These are phyloP conservation scores for Magnolia officinalis DNA, from an alignment of 164 flowering plant genomes.

Conservation along the genomic window DNA sequence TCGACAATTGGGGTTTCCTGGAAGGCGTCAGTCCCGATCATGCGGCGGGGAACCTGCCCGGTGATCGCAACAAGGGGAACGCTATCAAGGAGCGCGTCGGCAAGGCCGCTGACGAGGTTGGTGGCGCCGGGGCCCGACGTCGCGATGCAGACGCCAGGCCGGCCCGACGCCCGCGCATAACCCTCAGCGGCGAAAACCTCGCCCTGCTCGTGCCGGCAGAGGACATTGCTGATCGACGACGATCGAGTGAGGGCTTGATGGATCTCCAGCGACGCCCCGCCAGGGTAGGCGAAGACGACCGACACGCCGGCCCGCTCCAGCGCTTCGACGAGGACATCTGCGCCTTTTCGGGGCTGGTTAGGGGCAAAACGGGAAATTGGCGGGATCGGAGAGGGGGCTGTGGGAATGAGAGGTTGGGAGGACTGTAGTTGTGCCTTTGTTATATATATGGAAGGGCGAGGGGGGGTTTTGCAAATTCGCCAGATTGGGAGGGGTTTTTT, in stretches of 20 bases:
- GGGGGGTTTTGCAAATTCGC: neutral
- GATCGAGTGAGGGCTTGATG: conserved; percentile 74
- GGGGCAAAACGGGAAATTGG: conserved; percentile 35
- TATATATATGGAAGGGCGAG: conserved; percentile 2
- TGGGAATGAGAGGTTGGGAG: conserved; percentile 5
- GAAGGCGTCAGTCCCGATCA: conserved; percentile 74
- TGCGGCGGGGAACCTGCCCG: conserved; percentile 60
- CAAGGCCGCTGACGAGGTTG: conserved; percentile 66
- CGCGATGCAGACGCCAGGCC: conserved; percentile 64
- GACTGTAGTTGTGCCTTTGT: conserved; percentile 11
- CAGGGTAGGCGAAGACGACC: conserved; percentile 63
- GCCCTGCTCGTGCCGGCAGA: conserved; percentile 70
- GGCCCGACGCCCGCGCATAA: conserved; percentile 59
- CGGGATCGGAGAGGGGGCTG: conserved; percentile 1
- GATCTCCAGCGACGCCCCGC: conserved; percentile 73
- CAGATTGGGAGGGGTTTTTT: neutral
- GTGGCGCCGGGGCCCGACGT: conserved; percentile 84
- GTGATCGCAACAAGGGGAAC: conserved; percentile 62
- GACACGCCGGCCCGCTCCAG: conserved; percentile 59
- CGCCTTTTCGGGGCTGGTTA: conserved; percentile 57
- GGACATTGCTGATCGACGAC: conserved; percentile 36
- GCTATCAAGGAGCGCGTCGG: conserved; percentile 65
- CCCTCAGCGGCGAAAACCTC: conserved; percentile 72
- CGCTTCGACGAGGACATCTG: conserved; percentile 70
- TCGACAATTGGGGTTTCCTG: conserved; percentile 72